phyloP scores from a whole-genome alignment of 371 early-diverging fungal species.

The Mortierella sp. region DNA sequence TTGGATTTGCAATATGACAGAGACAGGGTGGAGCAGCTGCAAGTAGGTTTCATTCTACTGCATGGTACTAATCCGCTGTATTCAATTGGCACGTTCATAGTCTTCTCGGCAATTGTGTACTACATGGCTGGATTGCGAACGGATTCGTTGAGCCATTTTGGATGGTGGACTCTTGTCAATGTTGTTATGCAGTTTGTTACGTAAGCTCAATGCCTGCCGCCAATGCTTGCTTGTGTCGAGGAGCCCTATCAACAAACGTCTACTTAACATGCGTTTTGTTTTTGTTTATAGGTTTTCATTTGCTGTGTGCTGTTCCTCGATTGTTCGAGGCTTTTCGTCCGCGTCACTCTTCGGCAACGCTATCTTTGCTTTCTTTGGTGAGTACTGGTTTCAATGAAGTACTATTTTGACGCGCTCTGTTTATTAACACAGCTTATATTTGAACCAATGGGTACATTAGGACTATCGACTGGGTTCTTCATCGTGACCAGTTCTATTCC shows the following conservation, averaged over 20 bases:
- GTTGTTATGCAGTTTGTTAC: slow-evolving; percentile 45
- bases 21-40: neutral
- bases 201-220: slow-evolving; percentile 13
- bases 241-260: neutral
- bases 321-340: slow-evolving; percentile 45
- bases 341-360: slow-evolving; percentile 47
- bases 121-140: slow-evolving; percentile 45
- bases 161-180: slow-evolving; percentile 51
- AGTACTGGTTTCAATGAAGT: neutral
- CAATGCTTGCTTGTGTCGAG: neutral
- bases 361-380: slow-evolving; percentile 56
- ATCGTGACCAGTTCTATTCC: slow-evolving; percentile 48
- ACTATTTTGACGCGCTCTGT: neutral
- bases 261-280: neutral
- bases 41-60: neutral
- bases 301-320: slow-evolving; percentile 36
- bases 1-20: neutral
- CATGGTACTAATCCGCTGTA: neutral
- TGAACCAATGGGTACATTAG: neutral
- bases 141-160: slow-evolving; percentile 36
- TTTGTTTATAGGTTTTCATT: slow-evolving; percentile 29
- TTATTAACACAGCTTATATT: neutral
- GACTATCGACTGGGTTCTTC: slow-evolving; percentile 51
- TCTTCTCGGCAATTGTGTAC: slow-evolving; percentile 48
- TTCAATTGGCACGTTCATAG: slow-evolving; percentile 3